Conservation (phyloP, 2,329 filamentous ascomycete species). For the Microcyclospora pomicola region DNA sequence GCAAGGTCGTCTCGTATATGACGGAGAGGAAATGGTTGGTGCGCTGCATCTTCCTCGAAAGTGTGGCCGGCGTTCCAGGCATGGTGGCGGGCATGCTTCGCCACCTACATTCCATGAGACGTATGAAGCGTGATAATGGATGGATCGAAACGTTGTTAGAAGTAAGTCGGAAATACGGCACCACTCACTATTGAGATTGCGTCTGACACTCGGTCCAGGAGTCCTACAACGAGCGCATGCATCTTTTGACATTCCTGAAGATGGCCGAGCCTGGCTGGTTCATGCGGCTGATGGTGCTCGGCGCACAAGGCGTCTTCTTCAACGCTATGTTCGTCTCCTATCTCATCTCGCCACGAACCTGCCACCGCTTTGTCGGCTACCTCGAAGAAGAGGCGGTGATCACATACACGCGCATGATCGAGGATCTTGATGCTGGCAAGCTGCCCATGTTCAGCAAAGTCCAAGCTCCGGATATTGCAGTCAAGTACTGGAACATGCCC, state of each 20-base stretch:
- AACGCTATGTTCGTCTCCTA: conserved; percentile 86
- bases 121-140: conserved; percentile 85
- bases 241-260: conserved; percentile 83
- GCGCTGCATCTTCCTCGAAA: conserved; percentile 86
- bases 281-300: conserved; percentile 85
- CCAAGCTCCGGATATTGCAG: conserved; percentile 71
- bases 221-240: conserved; percentile 52
- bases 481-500: conserved; percentile 90
- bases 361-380: conserved; percentile 92
- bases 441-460: conserved; percentile 72
- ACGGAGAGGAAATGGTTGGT: conserved; percentile 82
- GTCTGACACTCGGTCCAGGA: conserved; percentile 5
- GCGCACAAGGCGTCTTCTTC: conserved; percentile 91
- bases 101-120: conserved; percentile 69
- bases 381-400: conserved; percentile 94
- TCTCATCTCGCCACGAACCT: conserved; percentile 71
- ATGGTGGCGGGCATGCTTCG: conserved; percentile 95
- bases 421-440: conserved; percentile 72
- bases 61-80: conserved; percentile 84
- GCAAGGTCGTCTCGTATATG: conserved; percentile 45
- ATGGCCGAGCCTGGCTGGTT: conserved; percentile 75
- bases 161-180: neutral
- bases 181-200: neutral
- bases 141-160: conserved; percentile 50
- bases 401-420: conserved; percentile 81